Percentiles rank a stretch among this genome's conserved stretches.
Conservation (phyloP, 371 early-diverging fungal species). For the Blastocladiella emersonii region DNA sequence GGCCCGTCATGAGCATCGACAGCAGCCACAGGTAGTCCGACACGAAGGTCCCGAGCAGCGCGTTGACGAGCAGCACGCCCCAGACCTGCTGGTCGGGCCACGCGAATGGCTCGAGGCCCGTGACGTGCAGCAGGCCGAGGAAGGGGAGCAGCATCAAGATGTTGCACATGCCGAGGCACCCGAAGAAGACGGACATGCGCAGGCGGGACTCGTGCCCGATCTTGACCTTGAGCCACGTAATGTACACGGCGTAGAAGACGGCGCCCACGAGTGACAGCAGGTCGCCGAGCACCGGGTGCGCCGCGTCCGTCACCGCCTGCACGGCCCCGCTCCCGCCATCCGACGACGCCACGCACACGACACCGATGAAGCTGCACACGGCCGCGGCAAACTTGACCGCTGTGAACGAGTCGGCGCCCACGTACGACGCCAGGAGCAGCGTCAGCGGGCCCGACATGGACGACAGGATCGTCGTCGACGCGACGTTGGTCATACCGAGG, state of each 20-base stretch:
- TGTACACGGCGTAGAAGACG: conserved; percentile 11
- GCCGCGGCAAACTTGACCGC: conserved; percentile 38
- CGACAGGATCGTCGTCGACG: conserved; percentile 60
- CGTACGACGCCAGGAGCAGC: conserved; percentile 46
- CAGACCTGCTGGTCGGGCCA: conserved; percentile 33
- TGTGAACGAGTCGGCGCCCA: conserved; percentile 46
- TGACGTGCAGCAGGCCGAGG: conserved; percentile 43
- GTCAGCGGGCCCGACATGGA: conserved; percentile 68
- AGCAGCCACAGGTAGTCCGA: conserved; percentile 69
- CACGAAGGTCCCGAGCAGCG: conserved; percentile 62
- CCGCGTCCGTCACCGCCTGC: too few relatives aligned
- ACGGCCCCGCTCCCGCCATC: conserved; percentile 13
- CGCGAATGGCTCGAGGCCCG: conserved; percentile 52
- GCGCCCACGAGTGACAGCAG: conserved; percentile 10
- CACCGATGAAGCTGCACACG: conserved; percentile 37
- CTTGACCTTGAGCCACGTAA: conserved; percentile 40
- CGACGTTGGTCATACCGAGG: conserved; percentile 63
- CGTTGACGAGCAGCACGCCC: conserved; percentile 50
- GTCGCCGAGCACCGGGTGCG: conserved; percentile 16
- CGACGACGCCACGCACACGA: conserved; percentile 36
- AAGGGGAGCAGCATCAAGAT: conserved; percentile 52
- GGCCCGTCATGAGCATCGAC: conserved; percentile 66
- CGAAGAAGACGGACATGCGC: conserved; percentile 64
- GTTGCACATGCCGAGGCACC: conserved; percentile 66
- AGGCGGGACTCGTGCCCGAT: conserved; percentile 56